Conservation (phyloP, 257 asterid genomes). For the Eustoma russellianum region DNA sequence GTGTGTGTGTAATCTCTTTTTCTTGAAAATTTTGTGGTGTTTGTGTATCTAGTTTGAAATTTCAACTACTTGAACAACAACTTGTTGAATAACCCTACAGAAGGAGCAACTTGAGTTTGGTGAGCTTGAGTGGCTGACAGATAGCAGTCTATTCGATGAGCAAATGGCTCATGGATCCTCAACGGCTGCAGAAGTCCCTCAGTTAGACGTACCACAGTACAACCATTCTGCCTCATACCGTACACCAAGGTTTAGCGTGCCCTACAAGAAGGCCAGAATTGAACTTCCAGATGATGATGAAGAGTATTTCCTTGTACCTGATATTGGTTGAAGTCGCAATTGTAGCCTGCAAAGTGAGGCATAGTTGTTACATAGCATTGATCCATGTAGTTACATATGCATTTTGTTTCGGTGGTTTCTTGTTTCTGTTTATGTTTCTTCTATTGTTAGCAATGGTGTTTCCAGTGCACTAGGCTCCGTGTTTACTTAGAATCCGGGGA, state of each 20-base stretch:
- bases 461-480: too few relatives aligned
- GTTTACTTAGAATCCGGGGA: too few relatives aligned
- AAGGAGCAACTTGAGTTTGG: constrained; percentile 75
- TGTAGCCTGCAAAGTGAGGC: too few relatives aligned
- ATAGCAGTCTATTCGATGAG: constrained; percentile 54
- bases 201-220: constrained; percentile 46
- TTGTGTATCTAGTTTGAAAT: background rate
- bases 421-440: too few relatives aligned
- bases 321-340: constrained; percentile 52
- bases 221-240: constrained; percentile 21
- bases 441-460: too few relatives aligned
- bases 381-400: too few relatives aligned
- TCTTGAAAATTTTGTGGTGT: background rate
- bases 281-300: constrained; percentile 47
- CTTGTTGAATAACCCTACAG: constrained; percentile 20
- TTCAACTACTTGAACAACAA: too few relatives aligned
- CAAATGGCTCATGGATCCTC: constrained; percentile 32
- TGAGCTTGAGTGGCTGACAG: constrained; percentile 73
- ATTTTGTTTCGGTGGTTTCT: too few relatives aligned
- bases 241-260: constrained; percentile 26
- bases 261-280: constrained; percentile 68
- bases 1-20: background rate
- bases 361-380: too few relatives aligned
- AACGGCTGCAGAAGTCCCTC: constrained; percentile 86
- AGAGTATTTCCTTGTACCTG: constrained; percentile 79